Evolutionary conservation across 768 basidiomycete species (phyloP), one percentile per base, ranked within the genome.

Genomic region (Pilatotrama ljubarskyi): DNA sequence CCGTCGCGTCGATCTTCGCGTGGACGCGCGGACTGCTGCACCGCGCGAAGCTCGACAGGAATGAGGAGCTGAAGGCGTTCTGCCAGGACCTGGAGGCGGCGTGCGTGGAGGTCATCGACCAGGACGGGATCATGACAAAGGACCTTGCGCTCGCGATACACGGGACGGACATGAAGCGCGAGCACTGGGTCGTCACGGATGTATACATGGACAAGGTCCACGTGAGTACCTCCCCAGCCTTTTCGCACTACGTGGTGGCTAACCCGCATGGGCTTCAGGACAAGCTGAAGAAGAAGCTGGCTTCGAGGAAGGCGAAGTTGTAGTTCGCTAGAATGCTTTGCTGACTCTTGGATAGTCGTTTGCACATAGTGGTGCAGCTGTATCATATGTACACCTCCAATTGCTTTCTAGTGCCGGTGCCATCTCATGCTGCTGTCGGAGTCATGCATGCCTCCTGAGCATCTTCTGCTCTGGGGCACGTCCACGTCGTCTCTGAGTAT

Each of bases 1-100:
- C 96, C 40, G 95, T 98, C 66, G 96, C 96, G 44, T 94, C 91
- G 57, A 98, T 99, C 78, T 98, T 95, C 69, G 96, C 96, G 8
- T 99, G 96, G 96, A 98, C 96, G 15, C 87, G 97, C 46, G 96
- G 96, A 0, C 82, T 99, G 41, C 77, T 93, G 54, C 93, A 94
- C 77, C 88, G 95, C 65, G 95, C 95, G 64, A 94, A 93, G 79
- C 81, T 98, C 32, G 96, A 99, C 70, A 78, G 77, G 40, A 98
- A 96, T 72, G 84, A 83, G 20, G 78, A 79, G 35, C 83, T 99
- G 26, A 78, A 76, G 52, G 74, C 76, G 46, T 99, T 96, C 76
- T 93, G 89, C 67, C 68, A 80, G 48, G 84, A 86, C 62, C 82
- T 99, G 40, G 97, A 99, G 79, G 80, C 74, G 14, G 85, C 92